These are phyloP conservation scores for Picea sitchensis DNA, from an alignment of 75 land plant genomes.

Conservation along the genomic window DNA sequence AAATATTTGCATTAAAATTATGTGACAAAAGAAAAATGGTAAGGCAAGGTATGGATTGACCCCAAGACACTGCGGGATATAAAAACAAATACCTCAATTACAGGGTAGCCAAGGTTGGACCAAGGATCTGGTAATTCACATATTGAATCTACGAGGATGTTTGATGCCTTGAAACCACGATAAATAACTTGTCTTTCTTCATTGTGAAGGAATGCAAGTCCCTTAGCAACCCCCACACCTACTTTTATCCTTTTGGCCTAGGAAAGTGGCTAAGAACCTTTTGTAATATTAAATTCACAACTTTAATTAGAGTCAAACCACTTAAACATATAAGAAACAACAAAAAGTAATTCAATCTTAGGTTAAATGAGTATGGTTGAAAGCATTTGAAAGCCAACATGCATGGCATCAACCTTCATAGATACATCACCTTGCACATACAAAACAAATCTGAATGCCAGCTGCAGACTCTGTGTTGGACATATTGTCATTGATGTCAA, in stretches of 20 bases:
- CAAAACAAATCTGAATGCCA: not conserved
- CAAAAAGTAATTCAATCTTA: not conserved
- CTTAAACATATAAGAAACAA: not conserved
- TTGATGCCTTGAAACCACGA: conserved; percentile 22
- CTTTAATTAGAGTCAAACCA: not conserved
- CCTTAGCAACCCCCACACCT: conserved; percentile 23
- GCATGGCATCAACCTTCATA: not conserved
- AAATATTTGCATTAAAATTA: conserved; percentile 31
- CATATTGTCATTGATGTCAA: not conserved
- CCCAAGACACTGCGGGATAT: too few species aligned
- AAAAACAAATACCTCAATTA: not conserved
- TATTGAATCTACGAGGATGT: conserved; percentile 18
- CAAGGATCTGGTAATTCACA: not conserved
- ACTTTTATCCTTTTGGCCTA: conserved; percentile 31
- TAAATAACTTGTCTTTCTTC: conserved; percentile 15
- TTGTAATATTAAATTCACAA: conserved; percentile 5
- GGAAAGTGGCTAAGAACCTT: conserved; percentile 15
- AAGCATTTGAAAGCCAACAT: not conserved
- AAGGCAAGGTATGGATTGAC: too few species aligned
- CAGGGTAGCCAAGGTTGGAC: not conserved
- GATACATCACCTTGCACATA: not conserved
- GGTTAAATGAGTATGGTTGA: not conserved
- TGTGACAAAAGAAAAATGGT: not conserved
- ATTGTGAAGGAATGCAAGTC: conserved; percentile 29
- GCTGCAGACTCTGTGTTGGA: not conserved